Evolutionary conservation across 192 early-diverging fungal genomes (phyloP), one percentile per base, ranked within the genome.

Genomic region (Lunasporangiospora selenospora): DNA sequence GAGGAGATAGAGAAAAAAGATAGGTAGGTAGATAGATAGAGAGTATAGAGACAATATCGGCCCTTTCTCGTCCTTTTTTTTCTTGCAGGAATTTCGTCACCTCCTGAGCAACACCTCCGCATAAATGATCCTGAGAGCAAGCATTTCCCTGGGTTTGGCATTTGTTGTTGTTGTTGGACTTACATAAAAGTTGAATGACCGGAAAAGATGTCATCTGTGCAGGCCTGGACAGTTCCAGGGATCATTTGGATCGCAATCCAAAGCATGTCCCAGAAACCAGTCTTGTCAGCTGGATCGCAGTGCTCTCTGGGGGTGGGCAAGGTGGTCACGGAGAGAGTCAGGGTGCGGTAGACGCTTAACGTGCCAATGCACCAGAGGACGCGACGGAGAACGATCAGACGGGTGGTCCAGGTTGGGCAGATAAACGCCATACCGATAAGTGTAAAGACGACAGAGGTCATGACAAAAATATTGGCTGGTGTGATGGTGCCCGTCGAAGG

Each of bases 121-220:
- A n/a, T n/a, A n/a, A n/a, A n/a, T n/a, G n/a, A n/a, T n/a, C n/a
- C n/a, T n/a, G n/a, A n/a, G n/a, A n/a, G n/a, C n/a, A n/a, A n/a
- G n/a, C n/a, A n/a, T n/a, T n/a, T n/a, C n/a, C n/a, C n/a, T n/a
- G n/a, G n/a, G n/a, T n/a, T n/a, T n/a, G n/a, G n/a, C n/a, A n/a
- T n/a, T n/a, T n/a, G n/a, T n/a, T n/a, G n/a, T n/a, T n/a, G n/a
- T n/a, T n/a, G n/a, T n/a, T n/a, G n/a, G n/a, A 44, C 67, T 62
- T 71, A 71, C 53, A 78, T 78, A 42, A 78, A 78, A 27, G 58
- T 67, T 11, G 66, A 66, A 47, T 78, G 77, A 26, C 77, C 77
- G 33, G 77, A 78, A 58, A 65, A 78, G 47, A 78, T 78, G 37
- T 78, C 70, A 40, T 78, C 77, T 2, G 77, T 78, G 44, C 77